These are phyloP conservation scores for Cenchrus americanus DNA, from an alignment of 176 grass and related monocot species.

Conservation along the genomic window DNA sequence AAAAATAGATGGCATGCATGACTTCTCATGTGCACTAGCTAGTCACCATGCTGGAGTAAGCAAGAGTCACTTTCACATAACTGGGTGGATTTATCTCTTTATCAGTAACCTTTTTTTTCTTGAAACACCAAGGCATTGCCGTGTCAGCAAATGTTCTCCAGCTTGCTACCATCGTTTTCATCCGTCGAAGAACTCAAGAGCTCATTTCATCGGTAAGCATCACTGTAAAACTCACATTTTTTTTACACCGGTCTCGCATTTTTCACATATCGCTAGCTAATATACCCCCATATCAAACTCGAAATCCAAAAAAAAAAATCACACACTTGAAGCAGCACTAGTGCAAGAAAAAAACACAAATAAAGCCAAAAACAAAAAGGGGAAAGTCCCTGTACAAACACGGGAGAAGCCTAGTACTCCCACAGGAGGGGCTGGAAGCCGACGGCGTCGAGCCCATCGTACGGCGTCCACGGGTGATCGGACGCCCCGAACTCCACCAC, in stretches of 20 bases:
- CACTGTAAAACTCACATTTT: background rate
- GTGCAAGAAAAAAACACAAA: background rate
- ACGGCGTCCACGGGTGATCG: slow-evolving; percentile 49
- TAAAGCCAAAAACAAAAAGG: background rate
- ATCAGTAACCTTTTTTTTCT: background rate
- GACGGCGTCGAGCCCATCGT: slow-evolving; percentile 37
- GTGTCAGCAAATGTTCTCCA: background rate
- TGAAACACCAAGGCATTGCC: background rate
- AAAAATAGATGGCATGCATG: background rate
- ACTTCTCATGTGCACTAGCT: background rate
- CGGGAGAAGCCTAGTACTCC: slow-evolving; percentile 29
- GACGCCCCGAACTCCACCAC: slow-evolving; percentile 37
- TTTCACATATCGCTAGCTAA: background rate
- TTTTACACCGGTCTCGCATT: background rate
- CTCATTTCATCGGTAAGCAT: background rate
- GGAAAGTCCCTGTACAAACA: background rate
- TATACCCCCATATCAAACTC: background rate
- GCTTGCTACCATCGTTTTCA: background rate
- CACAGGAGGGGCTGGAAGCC: slow-evolving; percentile 51
- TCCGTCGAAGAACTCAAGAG: no score
- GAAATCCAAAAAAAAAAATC: background rate
- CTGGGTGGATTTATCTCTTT: background rate
- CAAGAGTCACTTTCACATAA: background rate
- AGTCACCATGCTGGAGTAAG: background rate
- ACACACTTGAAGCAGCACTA: slow-evolving; percentile 20